Evolutionary conservation across 192 early-diverging fungal species (phyloP).

Genomic region (Neocallimastix lanati): DNA sequence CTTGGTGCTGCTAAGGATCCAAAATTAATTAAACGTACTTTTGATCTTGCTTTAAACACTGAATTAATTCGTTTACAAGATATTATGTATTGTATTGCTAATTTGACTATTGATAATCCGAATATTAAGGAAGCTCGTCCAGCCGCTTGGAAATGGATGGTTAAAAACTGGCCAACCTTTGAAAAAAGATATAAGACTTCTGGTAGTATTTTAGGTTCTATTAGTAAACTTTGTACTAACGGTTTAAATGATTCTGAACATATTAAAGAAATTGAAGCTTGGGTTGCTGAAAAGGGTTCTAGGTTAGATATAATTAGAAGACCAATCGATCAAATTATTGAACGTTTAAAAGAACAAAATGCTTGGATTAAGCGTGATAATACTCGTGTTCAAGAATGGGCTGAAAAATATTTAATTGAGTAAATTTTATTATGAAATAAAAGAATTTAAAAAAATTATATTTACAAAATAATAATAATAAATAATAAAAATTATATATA

Average conservation of each 20-base stretch:
- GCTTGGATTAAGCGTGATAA: not conserved
- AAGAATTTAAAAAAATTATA: not conserved
- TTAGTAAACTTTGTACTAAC: not conserved
- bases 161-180: not conserved
- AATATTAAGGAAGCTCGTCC: not conserved
- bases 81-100: not conserved
- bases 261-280: not conserved
- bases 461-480: too few species aligned
- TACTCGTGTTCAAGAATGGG: not conserved
- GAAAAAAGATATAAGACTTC: not conserved
- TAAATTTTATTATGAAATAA: not conserved
- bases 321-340: not conserved
- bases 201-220: not conserved
- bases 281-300: not conserved
- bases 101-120: not conserved
- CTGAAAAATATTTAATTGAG: not conserved
- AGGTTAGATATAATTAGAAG: not conserved
- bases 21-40: slow-evolving; percentile 31
- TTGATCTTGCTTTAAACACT: slow-evolving; percentile 35
- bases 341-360: not conserved
- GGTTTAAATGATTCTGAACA: not conserved
- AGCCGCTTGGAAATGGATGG: not conserved
- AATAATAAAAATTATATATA: too few species aligned
- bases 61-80: slow-evolving; percentile 58
- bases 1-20: slow-evolving; percentile 30